Conservation (phyloP, 805 yeast species). For the Pichia deserticola region DNA sequence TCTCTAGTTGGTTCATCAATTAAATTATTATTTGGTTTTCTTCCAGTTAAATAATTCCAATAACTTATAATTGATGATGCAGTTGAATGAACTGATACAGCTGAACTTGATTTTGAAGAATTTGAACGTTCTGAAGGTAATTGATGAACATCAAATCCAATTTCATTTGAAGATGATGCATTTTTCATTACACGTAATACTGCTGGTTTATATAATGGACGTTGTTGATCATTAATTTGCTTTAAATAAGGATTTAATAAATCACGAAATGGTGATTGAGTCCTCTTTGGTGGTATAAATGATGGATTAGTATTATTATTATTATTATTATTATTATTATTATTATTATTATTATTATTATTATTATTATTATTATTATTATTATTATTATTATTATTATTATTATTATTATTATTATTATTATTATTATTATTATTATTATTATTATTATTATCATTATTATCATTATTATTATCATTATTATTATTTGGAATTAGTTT, state of each 20-base stretch:
- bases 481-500: too few species aligned
- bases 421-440: too few species aligned
- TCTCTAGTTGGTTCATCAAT: conserved; percentile 40
- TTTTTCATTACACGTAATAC: conserved; percentile 47
- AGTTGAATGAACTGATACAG: conserved; percentile 20
- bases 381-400: neutral
- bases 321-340: neutral
- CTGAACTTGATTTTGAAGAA: conserved; percentile 11
- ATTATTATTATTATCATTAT: neutral
- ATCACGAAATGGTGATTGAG: conserved; percentile 19
- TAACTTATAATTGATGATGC: conserved; percentile 21
- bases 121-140: conserved; percentile 5
- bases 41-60: conserved; percentile 19
- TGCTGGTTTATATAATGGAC: conserved; percentile 87
- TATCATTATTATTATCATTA: too few species aligned
- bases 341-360: neutral
- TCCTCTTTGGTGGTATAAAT: conserved; percentile 4
- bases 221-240: conserved; percentile 74
- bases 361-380: neutral
- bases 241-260: conserved; percentile 36
- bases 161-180: conserved; percentile 1
- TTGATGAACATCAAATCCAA: conserved; percentile 8
- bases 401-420: neutral
- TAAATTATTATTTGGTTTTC: conserved; percentile 4
- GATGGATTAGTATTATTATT: neutral